These are phyloP conservation scores for Epithemia pelagica DNA, from an alignment of 108 stramenopile species.

Conservation along the genomic window DNA sequence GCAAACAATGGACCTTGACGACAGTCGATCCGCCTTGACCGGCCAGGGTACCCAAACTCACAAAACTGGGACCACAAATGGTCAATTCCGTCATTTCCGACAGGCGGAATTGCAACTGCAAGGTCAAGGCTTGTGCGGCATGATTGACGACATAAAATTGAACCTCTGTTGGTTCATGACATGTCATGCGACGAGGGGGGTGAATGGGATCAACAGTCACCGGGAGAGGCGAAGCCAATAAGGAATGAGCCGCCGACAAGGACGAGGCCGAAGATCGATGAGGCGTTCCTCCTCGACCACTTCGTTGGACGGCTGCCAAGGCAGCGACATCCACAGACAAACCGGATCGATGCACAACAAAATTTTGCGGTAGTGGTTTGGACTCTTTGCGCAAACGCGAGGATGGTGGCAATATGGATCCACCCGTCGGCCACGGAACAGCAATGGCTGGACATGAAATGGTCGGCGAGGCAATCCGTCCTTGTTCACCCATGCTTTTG, in stretches of 20 bases:
- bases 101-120: slow-evolving; percentile 71
- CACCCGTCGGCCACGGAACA: background rate
- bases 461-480: slow-evolving; percentile 42
- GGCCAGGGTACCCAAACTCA: slow-evolving; percentile 49
- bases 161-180: slow-evolving; percentile 40
- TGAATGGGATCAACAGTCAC: slow-evolving; percentile 80
- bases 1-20: slow-evolving; percentile 42
- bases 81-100: slow-evolving; percentile 51
- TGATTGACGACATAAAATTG: slow-evolving; percentile 75
- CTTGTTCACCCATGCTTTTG: slow-evolving; percentile 77
- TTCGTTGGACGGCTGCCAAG: no score
- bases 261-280: background rate
- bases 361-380: slow-evolving; percentile 16
- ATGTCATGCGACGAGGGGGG: slow-evolving; percentile 49
- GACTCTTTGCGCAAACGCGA: no score
- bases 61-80: slow-evolving; percentile 61
- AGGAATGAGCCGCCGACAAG: slow-evolving; percentile 32
- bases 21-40: slow-evolving; percentile 57
- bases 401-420: slow-evolving; percentile 17
- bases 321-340: slow-evolving; percentile 76
- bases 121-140: slow-evolving; percentile 42
- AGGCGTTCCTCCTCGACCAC: slow-evolving; percentile 21
- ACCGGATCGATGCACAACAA: slow-evolving; percentile 62
- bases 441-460: slow-evolving; percentile 40
- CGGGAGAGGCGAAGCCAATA: slow-evolving; percentile 23